Base-by-base conservation (phyloP, 208 protist species). In the Crithidia sp. region DNA sequence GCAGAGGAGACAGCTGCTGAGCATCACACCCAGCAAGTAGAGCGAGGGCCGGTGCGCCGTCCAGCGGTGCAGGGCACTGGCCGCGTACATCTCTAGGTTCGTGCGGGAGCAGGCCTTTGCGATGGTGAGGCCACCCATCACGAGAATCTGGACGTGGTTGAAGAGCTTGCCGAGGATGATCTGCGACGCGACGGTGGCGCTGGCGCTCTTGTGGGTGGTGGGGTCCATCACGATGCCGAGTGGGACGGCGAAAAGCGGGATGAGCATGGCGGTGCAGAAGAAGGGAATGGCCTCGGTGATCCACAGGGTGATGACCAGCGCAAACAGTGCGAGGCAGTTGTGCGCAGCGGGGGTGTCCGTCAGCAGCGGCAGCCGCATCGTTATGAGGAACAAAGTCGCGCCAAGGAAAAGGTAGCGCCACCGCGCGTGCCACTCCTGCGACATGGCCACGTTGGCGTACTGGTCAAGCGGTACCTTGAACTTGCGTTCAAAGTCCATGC, bases 281-380 rank as follows among this genome's bases (percentile, higher is more conserved):
- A 94, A 95, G 4, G 96, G 92, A 58, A 98, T 91, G 37, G 96
- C 94, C 85, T 98, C 92, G 6, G 93, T 95, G 59, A 96, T 87
- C 94, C 96, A 98, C 49, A 98, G 78, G 7, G 85, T 77, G n/a
- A 95, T 82, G 57, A 98, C 83, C 12, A 95, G 76, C 43, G 83
- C 83, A 56, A 98, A 95, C 0, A 98, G 81, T 5, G 91, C 89
- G 9, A 96, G 66, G 70, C 96, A 98, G 71, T 97, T 95, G 71
- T 97, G 94, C 19, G 93, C 95, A 5, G 88, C 73, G 56, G 79
- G 76, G 67, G 94, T 71, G 16, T 87, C 81, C n/a, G 43, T 47
- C 43, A 96, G 71, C 47, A 96, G 67, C 10, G 95, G 93, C 14
- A 87, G 40, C 66, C 82, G 77, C 79, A 94, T 85, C 52, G 83